Base-by-base conservation (phyloP, 352 stramenopile genomes). In the Phytopythium mirpurense region DNA sequence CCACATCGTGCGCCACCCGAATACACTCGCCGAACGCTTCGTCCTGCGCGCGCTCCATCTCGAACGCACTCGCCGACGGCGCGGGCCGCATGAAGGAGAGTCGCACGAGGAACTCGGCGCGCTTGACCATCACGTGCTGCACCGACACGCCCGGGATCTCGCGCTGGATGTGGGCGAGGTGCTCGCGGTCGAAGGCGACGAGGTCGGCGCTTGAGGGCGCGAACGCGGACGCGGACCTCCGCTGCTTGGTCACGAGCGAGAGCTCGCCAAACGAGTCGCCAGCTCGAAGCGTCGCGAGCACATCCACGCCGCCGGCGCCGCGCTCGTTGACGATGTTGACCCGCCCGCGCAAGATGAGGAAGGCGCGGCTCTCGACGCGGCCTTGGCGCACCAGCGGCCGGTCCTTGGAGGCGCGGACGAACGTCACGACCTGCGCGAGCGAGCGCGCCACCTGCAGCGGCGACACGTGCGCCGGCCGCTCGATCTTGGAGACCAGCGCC, bases 321-420 rank as follows among this genome's bases (percentile, higher is more conserved):
- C 32, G 77, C 59, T 93, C 82, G 23, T 88, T 88, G 41, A 93
- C 82, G 24, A 93, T 88, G 46, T 79, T 72, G 46, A 93, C 84
- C 9, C 68, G 77, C n/a, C 79, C 82, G 18, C 79, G 68, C 16
- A 93, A 63, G 36, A 93, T 88, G 27, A 93, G 35, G 54, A 90
- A 93, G 24, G 82, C 82, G n/a, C 76, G 80, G 37, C 72, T 83
- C 49, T 93, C 79, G 38, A 89, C 75, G 37, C 74, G 78, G 6
- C 81, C 81, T 49, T 93, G 82, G n/a, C 65, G 61, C 43, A 89
- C 90, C 12, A 93, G 45, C 19, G 73, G 69, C 32, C 67, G 67
- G 42, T 78, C 78, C 29, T 79, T 83, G 29, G 45, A 51, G 43
- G 88, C 58, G 37, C 73, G 77, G 12, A 68, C 24, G 48, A 93